Conservation (phyloP, 345 rosid genomes). For the Physaria fendleri region DNA sequence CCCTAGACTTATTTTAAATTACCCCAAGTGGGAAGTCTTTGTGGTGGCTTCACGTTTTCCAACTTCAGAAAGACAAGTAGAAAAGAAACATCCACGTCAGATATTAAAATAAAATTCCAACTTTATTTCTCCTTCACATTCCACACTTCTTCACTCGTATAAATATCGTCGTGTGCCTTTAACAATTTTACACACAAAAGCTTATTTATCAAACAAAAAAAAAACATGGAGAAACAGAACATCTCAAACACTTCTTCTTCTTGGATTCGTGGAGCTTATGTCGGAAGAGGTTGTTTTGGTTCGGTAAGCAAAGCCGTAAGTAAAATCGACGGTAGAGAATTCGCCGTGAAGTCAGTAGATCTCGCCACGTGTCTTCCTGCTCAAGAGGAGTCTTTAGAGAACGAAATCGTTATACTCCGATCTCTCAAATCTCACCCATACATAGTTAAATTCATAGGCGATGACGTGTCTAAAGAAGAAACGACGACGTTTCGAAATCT, state of each 20-base stretch:
- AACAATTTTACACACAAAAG: slow-evolving; percentile 14
- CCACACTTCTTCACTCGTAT: slow-evolving; percentile 18
- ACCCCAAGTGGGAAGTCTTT: slow-evolving; percentile 22
- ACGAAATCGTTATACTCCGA: slow-evolving; percentile 48
- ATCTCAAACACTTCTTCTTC: slow-evolving; percentile 24
- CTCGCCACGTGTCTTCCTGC: slow-evolving; percentile 29
- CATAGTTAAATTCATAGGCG: slow-evolving; percentile 45
- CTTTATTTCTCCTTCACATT: slow-evolving; percentile 30
- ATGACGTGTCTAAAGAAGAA: slow-evolving; percentile 39
- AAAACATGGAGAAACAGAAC: slow-evolving; percentile 20
- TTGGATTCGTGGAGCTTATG: slow-evolving; percentile 48
- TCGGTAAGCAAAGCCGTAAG: slow-evolving; percentile 39
- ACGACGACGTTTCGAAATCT: slow-evolving; percentile 47
- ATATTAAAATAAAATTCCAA: slow-evolving; percentile 8
- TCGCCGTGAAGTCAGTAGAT: slow-evolving; percentile 61
- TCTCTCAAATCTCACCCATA: slow-evolving; percentile 41
- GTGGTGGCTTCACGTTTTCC: slow-evolving; percentile 23
- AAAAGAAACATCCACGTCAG: slow-evolving; percentile 28
- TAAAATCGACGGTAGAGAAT: slow-evolving; percentile 35
- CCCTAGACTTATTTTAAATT: background rate
- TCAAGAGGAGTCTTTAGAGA: slow-evolving; percentile 44
- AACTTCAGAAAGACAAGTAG: slow-evolving; percentile 27
- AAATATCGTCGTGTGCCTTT: slow-evolving; percentile 28
- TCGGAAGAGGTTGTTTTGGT: slow-evolving; percentile 63
- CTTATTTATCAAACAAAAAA: slow-evolving; percentile 6